Percentiles rank a stretch among this genome's conserved stretches.
Evolutionary conservation across 192 early-diverging fungal genomes (phyloP).

Genomic region (Gaertneriomyces sp.): DNA sequence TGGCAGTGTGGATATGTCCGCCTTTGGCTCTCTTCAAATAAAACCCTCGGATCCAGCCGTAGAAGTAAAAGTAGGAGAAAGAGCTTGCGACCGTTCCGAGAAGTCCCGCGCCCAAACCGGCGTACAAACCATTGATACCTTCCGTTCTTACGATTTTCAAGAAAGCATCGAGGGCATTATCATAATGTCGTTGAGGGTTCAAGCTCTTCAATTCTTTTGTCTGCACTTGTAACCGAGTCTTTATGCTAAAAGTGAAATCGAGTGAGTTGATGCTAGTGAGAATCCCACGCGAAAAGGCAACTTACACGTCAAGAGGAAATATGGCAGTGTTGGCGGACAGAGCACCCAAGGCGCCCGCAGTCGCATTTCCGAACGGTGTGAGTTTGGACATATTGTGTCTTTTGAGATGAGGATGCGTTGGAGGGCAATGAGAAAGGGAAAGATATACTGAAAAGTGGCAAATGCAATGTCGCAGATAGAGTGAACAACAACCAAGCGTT

Average conservation of each 20-base stretch:
- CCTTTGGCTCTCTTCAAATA: constrained; percentile 31
- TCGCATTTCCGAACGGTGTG: constrained; percentile 86
- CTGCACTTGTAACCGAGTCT: constrained; percentile 96
- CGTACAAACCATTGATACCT: constrained; percentile 83
- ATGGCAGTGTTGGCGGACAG: constrained; percentile 86
- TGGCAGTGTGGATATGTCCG: constrained; percentile 67
- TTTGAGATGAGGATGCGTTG: not conserved
- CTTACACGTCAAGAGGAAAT: constrained; percentile 96
- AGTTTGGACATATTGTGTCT: constrained; percentile 29
- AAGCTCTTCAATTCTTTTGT: constrained; percentile 50
- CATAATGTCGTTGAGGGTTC: constrained; percentile 48
- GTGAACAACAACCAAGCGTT: no score
- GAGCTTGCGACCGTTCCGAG: constrained; percentile 54
- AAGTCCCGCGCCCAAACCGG: constrained; percentile 80
- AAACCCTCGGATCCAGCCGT: constrained; percentile 40
- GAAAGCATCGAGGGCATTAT: constrained; percentile 72
- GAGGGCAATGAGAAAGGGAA: no score
- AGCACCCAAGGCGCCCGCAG: constrained; percentile 86
- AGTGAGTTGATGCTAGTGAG: constrained; percentile 1
- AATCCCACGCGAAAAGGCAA: constrained; percentile 5
- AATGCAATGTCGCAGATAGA: no score
- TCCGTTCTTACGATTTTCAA: constrained; percentile 77
- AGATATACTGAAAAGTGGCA: no score
- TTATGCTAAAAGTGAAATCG: constrained; percentile 60
- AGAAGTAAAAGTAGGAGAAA: constrained; percentile 62